Evolutionary conservation across 1,284 basidiomycete genomes (phyloP).

Genomic region (Leccinum colubrinum): DNA sequence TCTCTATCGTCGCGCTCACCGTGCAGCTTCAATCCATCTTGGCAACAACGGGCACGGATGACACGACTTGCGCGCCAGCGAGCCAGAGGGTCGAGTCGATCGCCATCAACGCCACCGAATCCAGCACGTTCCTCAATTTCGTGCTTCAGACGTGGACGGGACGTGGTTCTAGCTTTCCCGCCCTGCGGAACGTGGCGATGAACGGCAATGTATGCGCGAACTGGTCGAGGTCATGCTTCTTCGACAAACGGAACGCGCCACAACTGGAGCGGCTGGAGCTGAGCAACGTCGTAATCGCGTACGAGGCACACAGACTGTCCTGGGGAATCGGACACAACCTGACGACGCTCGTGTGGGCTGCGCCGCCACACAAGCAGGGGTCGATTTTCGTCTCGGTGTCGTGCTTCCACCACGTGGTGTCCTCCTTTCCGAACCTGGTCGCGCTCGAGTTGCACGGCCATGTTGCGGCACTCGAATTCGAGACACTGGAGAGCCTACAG

Average conservation of each 20-base stretch:
- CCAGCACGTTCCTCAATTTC: constrained; percentile 17
- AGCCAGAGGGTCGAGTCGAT: constrained; percentile 16
- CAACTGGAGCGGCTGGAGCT: constrained; percentile 15
- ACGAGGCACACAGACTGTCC: constrained; percentile 4
- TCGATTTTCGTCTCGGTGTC: constrained; percentile 16
- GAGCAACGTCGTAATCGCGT: constrained; percentile 18
- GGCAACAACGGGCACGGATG: constrained; percentile 1
- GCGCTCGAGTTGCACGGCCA: constrained; percentile 19
- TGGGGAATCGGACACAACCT: constrained; percentile 16
- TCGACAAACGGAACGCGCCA: constrained; percentile 18
- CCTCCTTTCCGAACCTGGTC: constrained; percentile 22
- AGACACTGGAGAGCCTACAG: constrained; percentile 3
- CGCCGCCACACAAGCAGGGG: constrained; percentile 8
- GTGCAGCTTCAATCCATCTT: constrained; percentile 21
- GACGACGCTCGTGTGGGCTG: constrained; percentile 25
- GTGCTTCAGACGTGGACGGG: constrained; percentile 18
- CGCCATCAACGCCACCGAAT: constrained; percentile 14
- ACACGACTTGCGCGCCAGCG: constrained; percentile 1
- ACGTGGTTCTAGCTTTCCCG: constrained; percentile 7
- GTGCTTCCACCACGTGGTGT: constrained; percentile 18
- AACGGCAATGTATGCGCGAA: constrained; percentile 18
- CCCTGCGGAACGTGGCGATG: constrained; percentile 8
- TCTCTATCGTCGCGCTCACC: constrained; percentile 16
- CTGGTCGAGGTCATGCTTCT: constrained; percentile 23
- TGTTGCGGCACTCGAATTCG: constrained; percentile 13